These are phyloP conservation scores for Kuraishia molischiana DNA, from an alignment of 805 yeast genomes.

Conservation along the genomic window DNA sequence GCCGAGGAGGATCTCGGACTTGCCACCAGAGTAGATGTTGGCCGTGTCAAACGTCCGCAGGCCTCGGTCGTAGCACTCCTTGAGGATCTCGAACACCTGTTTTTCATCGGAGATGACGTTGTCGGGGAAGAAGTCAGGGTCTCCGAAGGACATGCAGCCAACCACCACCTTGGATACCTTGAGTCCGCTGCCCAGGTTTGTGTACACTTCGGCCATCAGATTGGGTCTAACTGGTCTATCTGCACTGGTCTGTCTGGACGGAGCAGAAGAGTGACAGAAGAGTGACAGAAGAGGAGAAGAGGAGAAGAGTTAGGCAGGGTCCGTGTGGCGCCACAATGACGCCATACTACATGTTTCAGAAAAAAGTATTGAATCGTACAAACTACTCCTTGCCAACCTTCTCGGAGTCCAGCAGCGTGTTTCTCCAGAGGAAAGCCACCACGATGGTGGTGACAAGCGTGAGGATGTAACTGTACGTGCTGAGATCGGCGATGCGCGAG, in stretches of 20 bases:
- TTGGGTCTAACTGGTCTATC: no score
- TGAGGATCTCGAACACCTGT: slow-evolving; percentile 29
- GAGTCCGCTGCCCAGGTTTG: slow-evolving; percentile 32
- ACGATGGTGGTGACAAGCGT: slow-evolving; percentile 12
- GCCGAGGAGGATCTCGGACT: slow-evolving; percentile 38
- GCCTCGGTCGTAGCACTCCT: slow-evolving; percentile 37
- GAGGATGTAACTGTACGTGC: slow-evolving; percentile 13
- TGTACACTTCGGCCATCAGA: no score
- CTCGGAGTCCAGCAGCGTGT: slow-evolving; percentile 4
- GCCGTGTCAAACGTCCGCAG: slow-evolving; percentile 44
- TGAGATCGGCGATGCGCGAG: slow-evolving; percentile 10
- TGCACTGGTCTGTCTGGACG: no score
- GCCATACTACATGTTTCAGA: no score
- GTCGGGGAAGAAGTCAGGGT: slow-evolving; percentile 27
- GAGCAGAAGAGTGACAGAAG: no score
- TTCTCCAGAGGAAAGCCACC: slow-evolving; percentile 17
- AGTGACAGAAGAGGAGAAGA: no score
- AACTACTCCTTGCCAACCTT: neutral
- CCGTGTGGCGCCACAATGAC: no score
- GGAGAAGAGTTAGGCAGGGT: no score
- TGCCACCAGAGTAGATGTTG: slow-evolving; percentile 35
- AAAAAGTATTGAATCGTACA: no score
- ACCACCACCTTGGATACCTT: slow-evolving; percentile 37
- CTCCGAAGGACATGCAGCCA: slow-evolving; percentile 52
- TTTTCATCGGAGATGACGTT: slow-evolving; percentile 43